phyloP scores from a whole-genome alignment of 495 filamentous ascomycete species.

The Penicillium lagena region DNA sequence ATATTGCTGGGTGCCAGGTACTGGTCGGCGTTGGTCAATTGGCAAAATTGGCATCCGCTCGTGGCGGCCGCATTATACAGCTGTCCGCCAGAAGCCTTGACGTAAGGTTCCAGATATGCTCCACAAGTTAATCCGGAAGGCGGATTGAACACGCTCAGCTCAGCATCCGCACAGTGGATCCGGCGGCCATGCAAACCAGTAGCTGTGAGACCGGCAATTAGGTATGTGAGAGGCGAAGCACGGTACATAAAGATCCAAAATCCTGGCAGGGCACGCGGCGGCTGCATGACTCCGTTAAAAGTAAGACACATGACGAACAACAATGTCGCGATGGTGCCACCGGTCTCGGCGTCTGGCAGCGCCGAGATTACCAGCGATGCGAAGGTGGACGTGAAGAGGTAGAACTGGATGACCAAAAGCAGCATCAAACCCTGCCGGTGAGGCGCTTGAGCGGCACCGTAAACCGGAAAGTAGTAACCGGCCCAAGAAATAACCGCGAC shows the following conservation, averaged over 20 bases:
- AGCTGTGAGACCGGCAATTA: slow-evolving; percentile 45
- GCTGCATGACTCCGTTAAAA: slow-evolving; percentile 57
- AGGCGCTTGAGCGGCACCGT: slow-evolving; percentile 29
- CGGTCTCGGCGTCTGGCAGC: slow-evolving; percentile 47
- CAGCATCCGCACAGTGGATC: slow-evolving; percentile 37
- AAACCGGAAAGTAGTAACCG: slow-evolving; percentile 55
- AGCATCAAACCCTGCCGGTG: slow-evolving; percentile 42
- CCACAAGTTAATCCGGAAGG: slow-evolving; percentile 44
- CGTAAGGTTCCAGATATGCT: slow-evolving; percentile 36
- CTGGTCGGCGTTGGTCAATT: slow-evolving; percentile 39
- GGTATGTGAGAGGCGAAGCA: slow-evolving; percentile 50
- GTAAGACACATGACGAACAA: slow-evolving; percentile 55
- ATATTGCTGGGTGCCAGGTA: slow-evolving; percentile 41
- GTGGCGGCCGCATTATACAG: slow-evolving; percentile 40
- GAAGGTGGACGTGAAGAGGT: slow-evolving; percentile 65
- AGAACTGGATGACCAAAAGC: slow-evolving; percentile 54
- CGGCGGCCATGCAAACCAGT: slow-evolving; percentile 38
- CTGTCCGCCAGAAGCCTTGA: slow-evolving; percentile 24
- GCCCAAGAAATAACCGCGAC: slow-evolving; percentile 54
- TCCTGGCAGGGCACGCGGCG: slow-evolving; percentile 39
- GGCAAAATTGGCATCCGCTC: slow-evolving; percentile 39
- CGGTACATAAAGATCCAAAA: slow-evolving; percentile 60
- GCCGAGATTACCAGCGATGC: slow-evolving; percentile 49
- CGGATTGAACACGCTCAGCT: slow-evolving; percentile 47
- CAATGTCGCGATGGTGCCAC: slow-evolving; percentile 50